Conservation (phyloP, 2,329 filamentous ascomycete species). For the Dactylellina cionopaga region DNA sequence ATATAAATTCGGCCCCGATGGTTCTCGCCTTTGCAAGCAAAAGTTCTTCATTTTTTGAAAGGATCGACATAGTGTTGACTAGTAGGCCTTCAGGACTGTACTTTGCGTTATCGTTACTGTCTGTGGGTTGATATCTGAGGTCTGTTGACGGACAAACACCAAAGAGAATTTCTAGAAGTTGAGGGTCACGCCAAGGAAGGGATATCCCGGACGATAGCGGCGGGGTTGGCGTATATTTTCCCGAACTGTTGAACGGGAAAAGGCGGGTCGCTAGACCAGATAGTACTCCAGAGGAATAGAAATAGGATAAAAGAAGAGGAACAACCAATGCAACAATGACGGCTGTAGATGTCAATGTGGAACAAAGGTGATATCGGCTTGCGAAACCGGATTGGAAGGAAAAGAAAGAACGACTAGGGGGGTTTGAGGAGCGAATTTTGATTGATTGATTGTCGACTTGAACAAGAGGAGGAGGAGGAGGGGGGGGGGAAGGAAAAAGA, state of each 20-base stretch:
- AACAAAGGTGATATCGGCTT: conserved; percentile 3
- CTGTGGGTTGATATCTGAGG: conserved; percentile 36
- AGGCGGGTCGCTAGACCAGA: conserved; percentile 32
- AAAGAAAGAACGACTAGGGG: conserved; percentile 48
- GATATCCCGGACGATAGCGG: conserved; percentile 39
- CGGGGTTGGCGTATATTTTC: conserved; percentile 37
- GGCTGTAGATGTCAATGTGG: conserved; percentile 16
- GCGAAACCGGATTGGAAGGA: conserved; percentile 9
- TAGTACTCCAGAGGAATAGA: conserved; percentile 17
- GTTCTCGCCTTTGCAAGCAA: conserved; percentile 77
- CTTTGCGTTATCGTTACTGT: conserved; percentile 26
- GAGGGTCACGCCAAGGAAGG: conserved; percentile 46
- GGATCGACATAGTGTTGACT: conserved; percentile 39
- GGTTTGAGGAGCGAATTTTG: conserved; percentile 52
- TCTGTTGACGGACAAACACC: conserved; percentile 52
- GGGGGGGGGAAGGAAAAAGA: background rate
- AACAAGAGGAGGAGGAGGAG: conserved; percentile 2
- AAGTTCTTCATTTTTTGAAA: conserved; percentile 34
- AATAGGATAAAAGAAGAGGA: conserved; percentile 17
- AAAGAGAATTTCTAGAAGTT: conserved; percentile 51
- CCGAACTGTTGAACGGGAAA: conserved; percentile 33
- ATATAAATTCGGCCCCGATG: conserved; percentile 86
- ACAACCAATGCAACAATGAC: conserved; percentile 35
- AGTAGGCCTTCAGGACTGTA: conserved; percentile 30
- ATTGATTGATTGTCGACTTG: conserved; percentile 22